Conservation (phyloP, 1,139 yeast genomes). For the Eremothecium coryli region DNA sequence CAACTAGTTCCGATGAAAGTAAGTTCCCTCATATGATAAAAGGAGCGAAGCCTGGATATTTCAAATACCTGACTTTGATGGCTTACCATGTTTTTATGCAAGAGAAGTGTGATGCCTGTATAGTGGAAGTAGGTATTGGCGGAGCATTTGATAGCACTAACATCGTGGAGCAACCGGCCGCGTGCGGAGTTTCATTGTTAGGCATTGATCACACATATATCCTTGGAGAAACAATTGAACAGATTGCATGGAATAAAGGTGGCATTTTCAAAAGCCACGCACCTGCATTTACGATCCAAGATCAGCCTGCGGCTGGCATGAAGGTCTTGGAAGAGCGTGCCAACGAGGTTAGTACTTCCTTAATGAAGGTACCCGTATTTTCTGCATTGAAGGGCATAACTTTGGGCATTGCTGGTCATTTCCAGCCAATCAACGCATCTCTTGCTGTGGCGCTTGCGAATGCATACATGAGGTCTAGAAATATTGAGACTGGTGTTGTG, state of each 20-base stretch:
- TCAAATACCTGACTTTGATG: slow-evolving; percentile 77
- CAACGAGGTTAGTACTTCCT: slow-evolving; percentile 44
- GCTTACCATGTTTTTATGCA: slow-evolving; percentile 84
- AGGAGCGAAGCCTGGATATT: slow-evolving; percentile 81
- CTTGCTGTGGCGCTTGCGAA: slow-evolving; percentile 70
- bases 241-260: slow-evolving; percentile 93
- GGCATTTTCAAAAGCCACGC: slow-evolving; percentile 73
- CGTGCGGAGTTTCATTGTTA: slow-evolving; percentile 74
- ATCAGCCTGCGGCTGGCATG: slow-evolving; percentile 48
- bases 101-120: slow-evolving; percentile 86
- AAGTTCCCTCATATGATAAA: slow-evolving; percentile 67
- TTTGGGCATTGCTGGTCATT: slow-evolving; percentile 80
- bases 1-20: slow-evolving; percentile 45
- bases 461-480: slow-evolving; percentile 48
- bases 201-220: slow-evolving; percentile 91
- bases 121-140: slow-evolving; percentile 97
- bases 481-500: slow-evolving; percentile 28
- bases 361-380: slow-evolving; percentile 44
- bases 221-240: slow-evolving; percentile 79
- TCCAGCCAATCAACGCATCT: slow-evolving; percentile 81
- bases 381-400: slow-evolving; percentile 35
- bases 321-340: slow-evolving; percentile 55
- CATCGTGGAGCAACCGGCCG: slow-evolving; percentile 68
- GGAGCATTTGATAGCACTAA: slow-evolving; percentile 96
- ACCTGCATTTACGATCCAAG: slow-evolving; percentile 58